phyloP scores from a whole-genome alignment of 2,329 filamentous ascomycete species.

The Bipolaris victoriae region DNA sequence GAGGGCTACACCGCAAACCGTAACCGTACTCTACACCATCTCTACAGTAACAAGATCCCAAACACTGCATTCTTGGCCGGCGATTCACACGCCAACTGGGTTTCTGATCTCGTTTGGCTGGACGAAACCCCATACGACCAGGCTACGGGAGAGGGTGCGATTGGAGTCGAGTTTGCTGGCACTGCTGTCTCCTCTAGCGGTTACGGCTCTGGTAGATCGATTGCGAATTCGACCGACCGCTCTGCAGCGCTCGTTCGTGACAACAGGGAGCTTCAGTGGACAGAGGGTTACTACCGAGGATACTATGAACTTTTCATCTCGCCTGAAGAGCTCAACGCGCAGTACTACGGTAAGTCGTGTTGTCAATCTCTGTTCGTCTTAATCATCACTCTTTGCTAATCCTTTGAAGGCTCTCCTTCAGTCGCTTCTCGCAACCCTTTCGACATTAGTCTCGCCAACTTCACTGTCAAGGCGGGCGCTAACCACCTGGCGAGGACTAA shows the following conservation, averaged over 20 bases:
- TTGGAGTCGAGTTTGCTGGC: conserved; percentile 62
- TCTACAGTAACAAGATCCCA: conserved; percentile 69
- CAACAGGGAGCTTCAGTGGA: conserved; percentile 72
- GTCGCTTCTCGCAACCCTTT: conserved; percentile 64
- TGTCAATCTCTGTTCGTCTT: not conserved
- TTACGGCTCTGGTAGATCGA: conserved; percentile 22
- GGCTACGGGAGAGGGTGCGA: conserved; percentile 45
- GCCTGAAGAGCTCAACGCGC: conserved; percentile 62
- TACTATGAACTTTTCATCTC: conserved; percentile 68
- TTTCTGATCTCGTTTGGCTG: conserved; percentile 52
- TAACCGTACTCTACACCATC: conserved; percentile 69
- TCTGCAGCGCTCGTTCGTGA: conserved; percentile 46
- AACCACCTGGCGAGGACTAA: conserved; percentile 60
- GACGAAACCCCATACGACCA: conserved; percentile 47
- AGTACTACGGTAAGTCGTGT: conserved; percentile 62
- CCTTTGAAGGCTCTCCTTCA: conserved; percentile 54
- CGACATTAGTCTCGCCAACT: conserved; percentile 71
- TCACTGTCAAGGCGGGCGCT: conserved; percentile 66
- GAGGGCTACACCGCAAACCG: conserved; percentile 70
- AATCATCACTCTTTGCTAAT: not conserved
- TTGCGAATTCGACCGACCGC: conserved; percentile 56
- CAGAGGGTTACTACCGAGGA: conserved; percentile 73
- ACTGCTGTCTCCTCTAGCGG: conserved; percentile 68
- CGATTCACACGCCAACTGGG: conserved; percentile 70
- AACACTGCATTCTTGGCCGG: conserved; percentile 76